A percentile compares a stretch with the other conserved stretches of the same genome.
Conservation (phyloP, 116 monocot genomes). For the Posidonia oceanica region DNA sequence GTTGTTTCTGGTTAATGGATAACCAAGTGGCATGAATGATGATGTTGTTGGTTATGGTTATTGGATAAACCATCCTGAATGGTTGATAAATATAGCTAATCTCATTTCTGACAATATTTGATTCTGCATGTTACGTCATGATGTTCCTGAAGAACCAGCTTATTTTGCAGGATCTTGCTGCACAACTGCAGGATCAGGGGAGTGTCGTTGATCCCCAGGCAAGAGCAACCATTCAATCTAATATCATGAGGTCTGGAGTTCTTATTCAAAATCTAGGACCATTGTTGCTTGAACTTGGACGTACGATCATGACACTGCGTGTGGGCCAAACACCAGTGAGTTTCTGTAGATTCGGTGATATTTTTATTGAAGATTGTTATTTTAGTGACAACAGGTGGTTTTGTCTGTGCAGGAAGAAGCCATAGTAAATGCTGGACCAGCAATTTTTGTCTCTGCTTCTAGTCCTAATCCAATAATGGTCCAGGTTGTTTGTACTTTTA, state of each 20-base stretch:
- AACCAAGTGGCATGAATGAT: too few relatives aligned
- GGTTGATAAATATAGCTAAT: too few relatives aligned
- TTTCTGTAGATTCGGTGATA: conserved; percentile 10
- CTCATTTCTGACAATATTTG: too few relatives aligned
- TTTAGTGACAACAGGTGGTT: neutral
- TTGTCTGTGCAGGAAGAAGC: conserved; percentile 60
- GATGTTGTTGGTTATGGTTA: too few relatives aligned
- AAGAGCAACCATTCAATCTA: conserved; percentile 47
- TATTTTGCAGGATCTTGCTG: conserved; percentile 48
- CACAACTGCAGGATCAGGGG: conserved; percentile 43
- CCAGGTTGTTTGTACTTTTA: conserved; percentile 43
- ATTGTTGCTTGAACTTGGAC: conserved; percentile 88
- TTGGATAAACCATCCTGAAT: too few relatives aligned
- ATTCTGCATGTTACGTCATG: too few relatives aligned
- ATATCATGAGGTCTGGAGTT: conserved; percentile 55
- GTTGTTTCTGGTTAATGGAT: too few relatives aligned
- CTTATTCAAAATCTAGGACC: conserved; percentile 77
- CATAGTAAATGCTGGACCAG: conserved; percentile 88
- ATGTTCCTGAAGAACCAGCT: too few relatives aligned
- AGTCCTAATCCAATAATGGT: conserved; percentile 95
- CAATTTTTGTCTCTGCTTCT: conserved; percentile 73
- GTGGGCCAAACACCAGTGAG: conserved; percentile 76
- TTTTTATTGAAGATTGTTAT: neutral
- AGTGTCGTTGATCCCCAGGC: conserved; percentile 29
- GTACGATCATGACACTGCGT: conserved; percentile 83